phyloP scores from a whole-genome alignment of 805 yeast species.

The Tetrapisispora arboricola region DNA sequence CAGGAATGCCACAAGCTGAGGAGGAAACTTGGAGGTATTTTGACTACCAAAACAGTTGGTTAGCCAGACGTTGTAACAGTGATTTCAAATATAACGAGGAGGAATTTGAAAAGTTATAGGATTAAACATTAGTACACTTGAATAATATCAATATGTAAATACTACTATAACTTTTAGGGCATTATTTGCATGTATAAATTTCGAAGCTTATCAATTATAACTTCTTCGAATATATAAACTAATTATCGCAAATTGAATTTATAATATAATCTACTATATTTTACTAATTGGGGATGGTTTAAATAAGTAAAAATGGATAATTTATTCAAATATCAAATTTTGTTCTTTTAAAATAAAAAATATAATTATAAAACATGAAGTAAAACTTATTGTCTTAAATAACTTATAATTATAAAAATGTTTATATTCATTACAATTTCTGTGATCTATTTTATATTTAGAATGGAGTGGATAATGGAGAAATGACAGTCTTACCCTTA shows the following conservation, averaged over 20 bases:
- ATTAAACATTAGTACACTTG: background rate
- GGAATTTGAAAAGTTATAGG: conserved; percentile 35
- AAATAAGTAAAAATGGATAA: too few relatives aligned
- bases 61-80: conserved; percentile 39
- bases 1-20: conserved; percentile 48
- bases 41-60: conserved; percentile 67
- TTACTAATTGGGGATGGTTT: too few relatives aligned
- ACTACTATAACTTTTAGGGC: background rate
- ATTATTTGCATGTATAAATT: conserved; percentile 1
- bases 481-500: conserved; percentile 59
- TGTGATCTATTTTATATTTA: conserved; percentile 25
- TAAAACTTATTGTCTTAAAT: background rate
- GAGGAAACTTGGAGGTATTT: conserved; percentile 62
- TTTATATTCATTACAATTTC: conserved; percentile 46
- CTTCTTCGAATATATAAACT: background rate
- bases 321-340: too few relatives aligned
- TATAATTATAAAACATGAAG: conserved; percentile 2
- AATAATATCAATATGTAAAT: background rate
- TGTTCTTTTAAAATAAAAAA: background rate
- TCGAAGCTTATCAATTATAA: background rate
- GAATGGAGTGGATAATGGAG: conserved; percentile 43
- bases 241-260: background rate
- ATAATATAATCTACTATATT: too few relatives aligned
- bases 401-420: background rate
- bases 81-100: conserved; percentile 33